A percentile compares a stretch with the other conserved stretches of the same genome.
Conservation (phyloP, 441 rosid genomes). For the Pelargonium myrrhifolium region DNA sequence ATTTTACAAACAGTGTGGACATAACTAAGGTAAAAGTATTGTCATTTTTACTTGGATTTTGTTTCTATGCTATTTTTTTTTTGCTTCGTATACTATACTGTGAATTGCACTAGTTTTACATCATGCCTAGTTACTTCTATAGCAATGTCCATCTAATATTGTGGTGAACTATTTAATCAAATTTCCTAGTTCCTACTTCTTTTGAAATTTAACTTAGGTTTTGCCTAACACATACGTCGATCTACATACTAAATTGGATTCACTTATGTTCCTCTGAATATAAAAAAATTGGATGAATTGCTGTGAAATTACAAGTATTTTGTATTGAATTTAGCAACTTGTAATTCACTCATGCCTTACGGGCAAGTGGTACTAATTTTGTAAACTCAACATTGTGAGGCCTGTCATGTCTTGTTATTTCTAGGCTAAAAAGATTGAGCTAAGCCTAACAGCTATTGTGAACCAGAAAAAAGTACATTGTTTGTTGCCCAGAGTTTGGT, state of each 20-base stretch:
- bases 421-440: too few species aligned
- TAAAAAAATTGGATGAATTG: neutral
- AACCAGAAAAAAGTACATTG: too few species aligned
- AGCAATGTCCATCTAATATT: neutral
- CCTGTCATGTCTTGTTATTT: neutral
- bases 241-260: neutral
- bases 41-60: neutral
- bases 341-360: too few species aligned
- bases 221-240: neutral
- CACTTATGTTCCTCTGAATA: neutral
- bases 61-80: neutral
- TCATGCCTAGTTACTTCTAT: neutral
- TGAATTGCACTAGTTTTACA: neutral
- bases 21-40: slow-evolving; percentile 51
- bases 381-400: too few species aligned
- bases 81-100: neutral
- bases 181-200: neutral
- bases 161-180: neutral
- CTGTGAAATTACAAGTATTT: neutral
- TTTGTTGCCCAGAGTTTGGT: too few species aligned
- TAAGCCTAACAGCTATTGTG: too few species aligned
- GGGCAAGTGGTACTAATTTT: too few species aligned
- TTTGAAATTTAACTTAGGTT: neutral
- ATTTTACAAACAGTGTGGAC: slow-evolving; percentile 66
- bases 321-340: neutral